Percentiles rank a stretch among this genome's conserved stretches.
Conservation (phyloP, 176 grass and related monocot genomes). For the Stipa capillata region DNA sequence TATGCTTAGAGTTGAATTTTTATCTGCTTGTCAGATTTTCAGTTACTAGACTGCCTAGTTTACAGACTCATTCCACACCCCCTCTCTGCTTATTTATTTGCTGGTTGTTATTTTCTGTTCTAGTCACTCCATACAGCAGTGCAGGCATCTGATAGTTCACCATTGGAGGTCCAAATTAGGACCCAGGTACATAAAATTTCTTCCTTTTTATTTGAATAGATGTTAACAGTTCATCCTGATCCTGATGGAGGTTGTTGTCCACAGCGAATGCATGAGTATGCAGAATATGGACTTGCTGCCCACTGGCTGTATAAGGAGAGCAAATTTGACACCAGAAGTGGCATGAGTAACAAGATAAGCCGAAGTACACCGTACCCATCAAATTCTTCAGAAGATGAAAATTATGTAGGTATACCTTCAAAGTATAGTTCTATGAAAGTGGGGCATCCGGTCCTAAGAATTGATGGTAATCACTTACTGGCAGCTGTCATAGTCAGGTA, state of each 20-base stretch:
- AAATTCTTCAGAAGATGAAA: slow-evolving; percentile 62
- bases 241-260: slow-evolving; percentile 27
- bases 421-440: slow-evolving; percentile 85
- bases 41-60: not conserved
- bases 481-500: slow-evolving; percentile 89
- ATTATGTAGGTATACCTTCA: slow-evolving; percentile 37
- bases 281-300: slow-evolving; percentile 88
- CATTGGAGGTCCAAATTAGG: slow-evolving; percentile 94
- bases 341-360: slow-evolving; percentile 39
- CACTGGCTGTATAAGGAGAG: slow-evolving; percentile 99
- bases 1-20: slow-evolving; percentile 10
- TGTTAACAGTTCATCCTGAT: slow-evolving; percentile 16
- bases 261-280: slow-evolving; percentile 92
- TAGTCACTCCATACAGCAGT: slow-evolving; percentile 96
- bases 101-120: slow-evolving; percentile 18
- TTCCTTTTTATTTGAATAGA: slow-evolving; percentile 3
- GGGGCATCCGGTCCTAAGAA: slow-evolving; percentile 81
- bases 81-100: slow-evolving; percentile 11
- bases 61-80: not conserved
- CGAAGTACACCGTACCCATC: slow-evolving; percentile 48
- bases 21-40: slow-evolving; percentile 9
- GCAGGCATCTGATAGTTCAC: slow-evolving; percentile 78
- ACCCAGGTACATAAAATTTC: slow-evolving; percentile 53
- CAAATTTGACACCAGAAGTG: slow-evolving; percentile 34
- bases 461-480: slow-evolving; percentile 86